Evolutionary conservation across 495 filamentous ascomycete species (phyloP).

Genomic region (Aspergillus homomorphus): DNA sequence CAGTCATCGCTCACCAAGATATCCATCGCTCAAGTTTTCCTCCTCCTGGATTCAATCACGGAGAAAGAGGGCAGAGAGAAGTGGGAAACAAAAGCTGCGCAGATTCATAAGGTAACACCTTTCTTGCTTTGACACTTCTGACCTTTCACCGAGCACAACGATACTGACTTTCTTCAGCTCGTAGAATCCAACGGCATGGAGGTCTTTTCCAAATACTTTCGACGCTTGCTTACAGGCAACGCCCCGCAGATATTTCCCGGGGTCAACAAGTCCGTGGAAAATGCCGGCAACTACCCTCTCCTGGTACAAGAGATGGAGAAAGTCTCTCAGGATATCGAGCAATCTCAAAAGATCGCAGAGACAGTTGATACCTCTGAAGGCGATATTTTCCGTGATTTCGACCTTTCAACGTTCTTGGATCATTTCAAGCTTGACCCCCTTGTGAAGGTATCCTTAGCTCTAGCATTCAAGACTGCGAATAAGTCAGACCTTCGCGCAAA

Average conservation of each 20-base stretch:
- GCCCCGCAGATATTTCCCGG: slow-evolving; percentile 81
- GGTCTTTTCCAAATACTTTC: slow-evolving; percentile 88
- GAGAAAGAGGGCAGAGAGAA: slow-evolving; percentile 86
- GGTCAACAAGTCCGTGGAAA: slow-evolving; percentile 64
- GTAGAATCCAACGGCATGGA: slow-evolving; percentile 97
- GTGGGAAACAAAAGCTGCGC: slow-evolving; percentile 90
- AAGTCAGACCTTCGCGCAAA: slow-evolving; percentile 82
- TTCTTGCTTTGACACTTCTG: background rate
- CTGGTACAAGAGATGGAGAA: slow-evolving; percentile 83
- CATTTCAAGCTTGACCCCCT: slow-evolving; percentile 89
- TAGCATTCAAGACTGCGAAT: slow-evolving; percentile 78
- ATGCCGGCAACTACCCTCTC: slow-evolving; percentile 74
- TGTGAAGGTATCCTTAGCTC: slow-evolving; percentile 80
- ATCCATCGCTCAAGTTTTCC: slow-evolving; percentile 88
- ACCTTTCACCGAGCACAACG: slow-evolving; percentile 6
- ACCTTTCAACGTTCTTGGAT: slow-evolving; percentile 85
- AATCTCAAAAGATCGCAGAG: slow-evolving; percentile 87
- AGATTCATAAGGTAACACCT: slow-evolving; percentile 76
- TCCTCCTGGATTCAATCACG: slow-evolving; percentile 89
- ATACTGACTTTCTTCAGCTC: slow-evolving; percentile 52
- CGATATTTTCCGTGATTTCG: slow-evolving; percentile 91
- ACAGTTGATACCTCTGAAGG: slow-evolving; percentile 82
- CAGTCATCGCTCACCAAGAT: slow-evolving; percentile 70
- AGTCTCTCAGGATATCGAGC: slow-evolving; percentile 70
- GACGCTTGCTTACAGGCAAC: slow-evolving; percentile 80